Evolutionary conservation across 352 stramenopile genomes (phyloP), one percentile per base, ranked within the genome.

Genomic region (Phytophthora sojae): DNA sequence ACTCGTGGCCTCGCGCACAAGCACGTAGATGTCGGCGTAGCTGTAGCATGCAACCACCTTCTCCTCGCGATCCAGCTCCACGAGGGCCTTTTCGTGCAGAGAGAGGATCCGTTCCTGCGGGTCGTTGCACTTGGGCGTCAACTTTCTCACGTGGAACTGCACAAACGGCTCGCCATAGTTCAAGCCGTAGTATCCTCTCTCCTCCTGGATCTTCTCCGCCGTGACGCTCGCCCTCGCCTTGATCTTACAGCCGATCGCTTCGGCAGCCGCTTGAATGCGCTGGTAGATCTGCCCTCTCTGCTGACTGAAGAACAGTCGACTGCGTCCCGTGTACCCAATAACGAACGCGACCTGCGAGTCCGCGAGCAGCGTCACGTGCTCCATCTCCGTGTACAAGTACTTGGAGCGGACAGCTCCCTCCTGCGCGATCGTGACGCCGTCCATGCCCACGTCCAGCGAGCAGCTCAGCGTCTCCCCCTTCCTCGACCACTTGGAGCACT

Each of bases 311-410:
- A 96, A 91, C 0, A 96, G 64, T 7, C 83, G 87, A 61, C 81
- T 82, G 4, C 86, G 83, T 19, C 88, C 88, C 3, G 75, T 80
- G 55, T 92, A 94, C 0, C 88, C 85, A 54, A 95, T 75, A 30
- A 82, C 78, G 49, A 94, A 91, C 0, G 74, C 89, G 6, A 92
- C 82, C 37, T 73, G 68, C 25, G 85, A 83, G 42, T 93, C 84
- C 1, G 70, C 69, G 6, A 93, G 59, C 19, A 79, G 26, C 35
- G 88, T 83, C 23, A 95, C 44, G 61, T 96, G 83, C 61, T 90
- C 79, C 81, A 96, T 94, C 55, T 94, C 86, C 4, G 91, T 85
- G 63, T 89, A 96, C 29, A 91, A 55, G 55, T 94, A 95, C 64
- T 83, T 90, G 44, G 86, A 93, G n/a, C 88, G 82, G n/a, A 80